Percentiles rank a stretch among this genome's conserved stretches.
phyloP scores from a whole-genome alignment of 805 yeast species.

The Wickerhamiella alocasiicola region DNA sequence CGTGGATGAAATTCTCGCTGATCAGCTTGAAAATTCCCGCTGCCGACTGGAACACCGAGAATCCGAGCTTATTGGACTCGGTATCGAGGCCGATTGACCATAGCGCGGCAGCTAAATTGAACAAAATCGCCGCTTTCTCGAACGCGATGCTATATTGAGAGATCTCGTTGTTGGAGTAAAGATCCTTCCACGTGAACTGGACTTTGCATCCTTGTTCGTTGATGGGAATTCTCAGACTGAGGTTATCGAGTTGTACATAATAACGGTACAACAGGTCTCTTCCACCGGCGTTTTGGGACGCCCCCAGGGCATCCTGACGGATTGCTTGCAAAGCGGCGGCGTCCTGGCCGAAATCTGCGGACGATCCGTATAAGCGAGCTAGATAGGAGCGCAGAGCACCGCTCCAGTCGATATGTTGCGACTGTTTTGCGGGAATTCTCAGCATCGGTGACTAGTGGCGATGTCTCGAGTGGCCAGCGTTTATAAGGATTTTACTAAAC shows the following conservation, averaged over 20 bases:
- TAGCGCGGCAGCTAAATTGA: conserved; percentile 59
- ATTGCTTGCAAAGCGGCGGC: conserved; percentile 41
- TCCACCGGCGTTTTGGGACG: conserved; percentile 33
- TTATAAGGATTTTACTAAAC: too few species aligned
- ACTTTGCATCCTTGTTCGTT: conserved; percentile 41
- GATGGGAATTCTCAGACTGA: conserved; percentile 66
- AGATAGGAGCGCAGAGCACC: conserved; percentile 48
- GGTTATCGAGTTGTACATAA: conserved; percentile 67
- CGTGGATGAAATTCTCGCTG: conserved; percentile 72
- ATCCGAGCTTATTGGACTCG: conserved; percentile 43
- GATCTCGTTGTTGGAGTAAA: conserved; percentile 36
- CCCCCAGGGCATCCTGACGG: conserved; percentile 46
- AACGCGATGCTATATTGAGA: conserved; percentile 75
- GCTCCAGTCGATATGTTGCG: conserved; percentile 55
- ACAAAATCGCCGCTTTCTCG: conserved; percentile 77
- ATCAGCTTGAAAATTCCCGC: conserved; percentile 66
- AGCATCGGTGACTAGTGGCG: too few species aligned
- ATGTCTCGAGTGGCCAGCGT: too few species aligned
- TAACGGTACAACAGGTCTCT: conserved; percentile 51
- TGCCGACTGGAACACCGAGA: conserved; percentile 54
- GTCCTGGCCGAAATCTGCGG: conserved; percentile 46
- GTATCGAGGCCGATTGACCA: conserved; percentile 33
- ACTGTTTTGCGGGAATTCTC: conserved; percentile 30
- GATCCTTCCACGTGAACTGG: conserved; percentile 69
- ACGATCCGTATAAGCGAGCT: conserved; percentile 48